Base-by-base conservation (phyloP, 345 rosid genomes). In the Hirschfeldia incana region DNA sequence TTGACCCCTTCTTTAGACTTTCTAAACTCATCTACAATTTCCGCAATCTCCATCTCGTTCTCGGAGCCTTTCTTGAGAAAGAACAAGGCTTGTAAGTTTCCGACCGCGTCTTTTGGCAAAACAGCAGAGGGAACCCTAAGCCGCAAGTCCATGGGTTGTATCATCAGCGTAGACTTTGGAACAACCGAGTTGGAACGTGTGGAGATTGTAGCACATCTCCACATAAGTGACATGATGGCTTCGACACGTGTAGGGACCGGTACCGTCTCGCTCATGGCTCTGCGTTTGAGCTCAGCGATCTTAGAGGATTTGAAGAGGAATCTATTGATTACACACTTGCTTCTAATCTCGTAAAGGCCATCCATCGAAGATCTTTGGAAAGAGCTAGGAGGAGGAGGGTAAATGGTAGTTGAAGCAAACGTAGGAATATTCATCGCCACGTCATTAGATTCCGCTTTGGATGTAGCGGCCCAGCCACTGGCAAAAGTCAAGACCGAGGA, bases 1-100 rank as follows among this genome's bases (percentile, higher is more conserved):
- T 60, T 11, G 16, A 65, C 10, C 6, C 66, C 42, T 32, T 46
- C 46, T 66, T 81, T 73, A 16, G 67, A 67, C 10, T 70, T 57
- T 58, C 82, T 81, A 10, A 83, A 53, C 3, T 63, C 28, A 4
- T 13, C 28, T 1, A 82, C 81, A 69, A 80, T 65, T 13, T 55
- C 21, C 0, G 8, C 55, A 2, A 83, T 61, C 16, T 75, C 74
- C 21, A 66, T 15, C 6, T 34, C 0, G 49, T 1, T 33, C 17
- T 8, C 42, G 3, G 5, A 4, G 4, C 1, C 42, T 8, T 34
- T 8, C 29, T 34, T 65, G 49, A 34, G 28, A 4, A 36, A 8
- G 69, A 65, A 65, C 0, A 3, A 0, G 0, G 49, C 4, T 1
- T 4, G 28, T 16, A 65, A 2, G 49, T 65, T 58, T 7, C 62